Percentiles rank a stretch among this genome's conserved stretches.
Evolutionary conservation across 202 grass and related monocot genomes (phyloP).

Genomic region (Schoenoplectus tabernaemontani): DNA sequence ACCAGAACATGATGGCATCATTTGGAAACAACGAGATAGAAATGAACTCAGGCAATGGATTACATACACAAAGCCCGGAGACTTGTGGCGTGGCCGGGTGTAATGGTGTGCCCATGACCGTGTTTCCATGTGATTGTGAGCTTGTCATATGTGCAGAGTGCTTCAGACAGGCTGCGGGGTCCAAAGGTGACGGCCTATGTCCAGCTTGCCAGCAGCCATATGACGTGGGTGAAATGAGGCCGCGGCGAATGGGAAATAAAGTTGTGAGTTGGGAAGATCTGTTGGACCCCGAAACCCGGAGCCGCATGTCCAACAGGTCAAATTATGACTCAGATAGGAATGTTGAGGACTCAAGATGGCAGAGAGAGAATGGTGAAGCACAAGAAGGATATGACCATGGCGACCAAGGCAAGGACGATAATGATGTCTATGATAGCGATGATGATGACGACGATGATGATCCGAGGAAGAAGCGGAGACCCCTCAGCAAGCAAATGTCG

Average conservation of each 20-base stretch:
- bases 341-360: background rate
- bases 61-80: background rate
- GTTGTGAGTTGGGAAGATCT: conserved; percentile 24
- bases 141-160: conserved; percentile 15
- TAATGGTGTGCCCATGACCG: conserved; percentile 13
- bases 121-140: conserved; percentile 22
- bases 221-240: conserved; percentile 9
- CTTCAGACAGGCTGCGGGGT: conserved; percentile 8
- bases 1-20: background rate
- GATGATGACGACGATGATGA: background rate
- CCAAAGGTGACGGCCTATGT: background rate
- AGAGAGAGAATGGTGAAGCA: conserved; percentile 13
- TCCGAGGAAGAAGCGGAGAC: conserved; percentile 1
- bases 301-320: conserved; percentile 4
- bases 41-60: background rate
- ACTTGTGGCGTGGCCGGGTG: background rate
- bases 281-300: background rate
- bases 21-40: background rate
- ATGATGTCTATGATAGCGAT: conserved; percentile 7
- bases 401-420: background rate
- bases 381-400: background rate
- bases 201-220: conserved; percentile 22
- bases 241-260: conserved; percentile 3
- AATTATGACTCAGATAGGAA: conserved; percentile 6
- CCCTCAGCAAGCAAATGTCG: background rate